Percentiles rank a stretch among this genome's conserved stretches.
Conservation (phyloP, 768 basidiomycete genomes). For the Macrolepiota dolichaula region DNA sequence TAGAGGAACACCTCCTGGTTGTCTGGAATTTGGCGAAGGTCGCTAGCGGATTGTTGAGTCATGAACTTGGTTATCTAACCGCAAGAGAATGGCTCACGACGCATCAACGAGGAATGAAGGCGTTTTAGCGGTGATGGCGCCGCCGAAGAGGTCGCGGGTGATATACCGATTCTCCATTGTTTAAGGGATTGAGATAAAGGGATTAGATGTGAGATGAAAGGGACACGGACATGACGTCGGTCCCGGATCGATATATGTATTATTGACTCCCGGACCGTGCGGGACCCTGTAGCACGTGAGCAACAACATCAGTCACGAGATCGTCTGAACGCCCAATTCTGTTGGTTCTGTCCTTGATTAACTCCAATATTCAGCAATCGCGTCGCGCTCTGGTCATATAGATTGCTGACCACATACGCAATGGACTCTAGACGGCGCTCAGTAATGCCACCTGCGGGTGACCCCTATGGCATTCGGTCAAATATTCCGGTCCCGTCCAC, state of each 20-base stretch:
- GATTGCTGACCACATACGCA: conserved; percentile 16
- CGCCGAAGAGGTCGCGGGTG: conserved; percentile 72
- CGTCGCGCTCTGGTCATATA: neutral
- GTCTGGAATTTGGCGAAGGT: conserved; percentile 83
- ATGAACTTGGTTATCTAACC: neutral
- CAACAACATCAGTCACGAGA: conserved; percentile 4
- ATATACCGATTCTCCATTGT: conserved; percentile 12
- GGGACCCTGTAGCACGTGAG: neutral
- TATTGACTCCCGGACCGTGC: neutral
- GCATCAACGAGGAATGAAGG: conserved; percentile 70
- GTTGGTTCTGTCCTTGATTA: neutral
- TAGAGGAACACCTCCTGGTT: conserved; percentile 92
- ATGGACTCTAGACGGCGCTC: conserved; percentile 55
- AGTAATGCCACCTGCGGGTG: conserved; percentile 51
- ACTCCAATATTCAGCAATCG: neutral
- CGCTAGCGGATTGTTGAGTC: conserved; percentile 24
- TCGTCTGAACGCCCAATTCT: neutral
- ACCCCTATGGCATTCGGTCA: conserved; percentile 54
- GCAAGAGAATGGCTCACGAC: conserved; percentile 49
- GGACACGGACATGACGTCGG: neutral
- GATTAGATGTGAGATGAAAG: neutral
- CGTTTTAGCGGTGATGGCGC: conserved; percentile 67
- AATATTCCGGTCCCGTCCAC: conserved; percentile 75
- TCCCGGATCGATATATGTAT: neutral
- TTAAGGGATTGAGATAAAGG: neutral